These are phyloP conservation scores for Nannochloropsis salina DNA, from an alignment of 108 stramenopile genomes.

Conservation along the genomic window DNA sequence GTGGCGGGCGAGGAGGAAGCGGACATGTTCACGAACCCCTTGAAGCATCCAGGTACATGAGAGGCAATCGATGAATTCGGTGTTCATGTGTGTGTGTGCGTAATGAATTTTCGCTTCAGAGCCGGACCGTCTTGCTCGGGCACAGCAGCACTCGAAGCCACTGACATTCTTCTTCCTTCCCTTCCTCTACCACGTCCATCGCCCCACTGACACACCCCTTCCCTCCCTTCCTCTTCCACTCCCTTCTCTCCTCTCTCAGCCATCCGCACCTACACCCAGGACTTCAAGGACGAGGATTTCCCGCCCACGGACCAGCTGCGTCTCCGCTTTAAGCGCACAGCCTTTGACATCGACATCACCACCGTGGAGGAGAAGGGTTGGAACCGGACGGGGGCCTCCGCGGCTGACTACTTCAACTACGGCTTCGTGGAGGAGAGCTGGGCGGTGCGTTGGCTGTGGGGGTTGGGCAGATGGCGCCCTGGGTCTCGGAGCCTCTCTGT, in stretches of 20 bases:
- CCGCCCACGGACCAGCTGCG: neutral
- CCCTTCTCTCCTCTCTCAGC: neutral
- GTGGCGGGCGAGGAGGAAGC: neutral
- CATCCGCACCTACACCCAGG: neutral
- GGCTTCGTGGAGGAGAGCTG: slow-evolving; percentile 1
- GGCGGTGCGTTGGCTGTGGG: neutral
- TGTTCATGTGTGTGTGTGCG: no score
- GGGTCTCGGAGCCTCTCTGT: neutral
- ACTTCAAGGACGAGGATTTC: neutral
- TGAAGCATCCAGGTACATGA: neutral
- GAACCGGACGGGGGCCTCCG: neutral
- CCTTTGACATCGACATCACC: neutral
- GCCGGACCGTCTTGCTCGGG: no score
- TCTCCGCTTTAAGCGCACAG: neutral
- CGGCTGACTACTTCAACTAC: neutral
- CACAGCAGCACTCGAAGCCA: no score
- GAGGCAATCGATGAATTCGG: no score
- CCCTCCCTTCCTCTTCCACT: neutral
- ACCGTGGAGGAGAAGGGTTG: neutral
- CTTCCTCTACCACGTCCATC: neutral
- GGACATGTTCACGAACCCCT: slow-evolving; percentile 12
- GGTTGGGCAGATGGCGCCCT: no score
- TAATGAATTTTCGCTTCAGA: no score
- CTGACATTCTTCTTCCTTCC: neutral
- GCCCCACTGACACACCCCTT: no score